Evolutionary conservation across 148 eudicot genomes (phyloP), one percentile per base, ranked within the genome.

Genomic region (Silene uniflora): DNA sequence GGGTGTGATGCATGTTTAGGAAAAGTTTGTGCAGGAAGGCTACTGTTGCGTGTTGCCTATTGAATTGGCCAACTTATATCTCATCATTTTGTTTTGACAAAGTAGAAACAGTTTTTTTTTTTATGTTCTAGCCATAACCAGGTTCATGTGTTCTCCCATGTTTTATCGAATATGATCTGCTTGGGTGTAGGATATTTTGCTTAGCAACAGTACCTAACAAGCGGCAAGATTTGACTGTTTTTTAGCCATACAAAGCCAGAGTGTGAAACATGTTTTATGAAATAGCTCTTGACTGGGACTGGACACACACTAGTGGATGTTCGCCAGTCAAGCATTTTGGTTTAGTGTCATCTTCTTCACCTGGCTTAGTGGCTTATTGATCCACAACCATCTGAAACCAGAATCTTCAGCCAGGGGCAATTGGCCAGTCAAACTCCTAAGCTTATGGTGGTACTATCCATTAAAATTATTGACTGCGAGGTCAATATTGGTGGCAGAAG

Each of bases 31-130:
- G 72, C 21, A 6, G 29, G 11, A 11, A 44, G 72, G 56, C 5
- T 22, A 46, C 32, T 13, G 72, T 16, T 44, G 39, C 10, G 55
- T 19, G 22, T 21, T 16, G 13, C 58, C 25, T 69, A 21, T 61
- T 61, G 65, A 24, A 22, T 22, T 3, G 11, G 65, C 19, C 19
- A 55, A 17, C 18, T 69, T 22, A 19, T 39, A 4, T n/a, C 27
- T 68, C 29, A 21, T 46, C 56, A n/a, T 17, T 69, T 69, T 54
- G 47, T 46, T 44, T 47, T 69, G 27, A 69, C 19, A 25, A 69
- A 46, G 29, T n/a, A 42, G 24, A 46, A 42, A 21, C 55, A 21
- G 72, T 68, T 23, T 16, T 8, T 0, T 8, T 0, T 69, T 35
- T 10, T 14, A 0, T 44, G 72, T 39, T 39, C 44, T 39, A 39